A percentile compares a stretch with the other conserved stretches of the same genome.
Evolutionary conservation across 2,329 filamentous ascomycete genomes (phyloP).

Genomic region (Nigrograna mackinnonii): DNA sequence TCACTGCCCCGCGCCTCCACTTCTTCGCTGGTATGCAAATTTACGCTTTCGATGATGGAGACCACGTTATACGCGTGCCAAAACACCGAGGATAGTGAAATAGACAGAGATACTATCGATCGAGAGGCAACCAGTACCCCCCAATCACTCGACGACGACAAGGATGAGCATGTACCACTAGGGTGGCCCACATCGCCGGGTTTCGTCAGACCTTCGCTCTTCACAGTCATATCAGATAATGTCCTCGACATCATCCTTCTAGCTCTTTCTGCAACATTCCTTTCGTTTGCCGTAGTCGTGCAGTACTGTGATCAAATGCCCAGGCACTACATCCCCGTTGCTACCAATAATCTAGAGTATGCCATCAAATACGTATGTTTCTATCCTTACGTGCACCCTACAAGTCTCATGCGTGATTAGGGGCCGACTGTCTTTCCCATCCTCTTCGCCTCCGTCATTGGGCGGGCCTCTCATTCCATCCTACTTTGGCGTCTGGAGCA

Average conservation of each 20-base stretch:
- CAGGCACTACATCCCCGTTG: neutral
- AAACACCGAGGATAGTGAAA: too few species aligned
- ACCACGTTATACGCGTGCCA: too few species aligned
- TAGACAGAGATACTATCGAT: too few species aligned
- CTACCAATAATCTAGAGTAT: neutral
- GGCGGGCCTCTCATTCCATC: constrained; percentile 12
- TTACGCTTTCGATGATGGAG: too few species aligned
- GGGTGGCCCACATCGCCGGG: neutral
- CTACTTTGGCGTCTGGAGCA: constrained; percentile 15
- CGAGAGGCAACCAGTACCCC: too few species aligned
- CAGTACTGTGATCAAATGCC: neutral
- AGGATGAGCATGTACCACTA: neutral
- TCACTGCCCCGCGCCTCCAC: too few species aligned
- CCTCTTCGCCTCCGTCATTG: constrained; percentile 14
- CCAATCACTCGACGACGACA: too few species aligned
- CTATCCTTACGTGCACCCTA: neutral
- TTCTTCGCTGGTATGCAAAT: too few species aligned
- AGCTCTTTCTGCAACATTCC: neutral
- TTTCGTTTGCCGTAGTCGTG: neutral
- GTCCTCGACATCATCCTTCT: neutral
- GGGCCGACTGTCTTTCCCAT: constrained; percentile 16
- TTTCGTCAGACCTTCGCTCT: neutral
- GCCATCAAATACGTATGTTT: constrained; percentile 8
- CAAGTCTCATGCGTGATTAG: neutral
- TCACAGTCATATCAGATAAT: neutral